Percentiles rank a stretch among this genome's conserved stretches.
Conservation (phyloP, 2,329 filamentous ascomycete species). For the Venturia aucupariae region DNA sequence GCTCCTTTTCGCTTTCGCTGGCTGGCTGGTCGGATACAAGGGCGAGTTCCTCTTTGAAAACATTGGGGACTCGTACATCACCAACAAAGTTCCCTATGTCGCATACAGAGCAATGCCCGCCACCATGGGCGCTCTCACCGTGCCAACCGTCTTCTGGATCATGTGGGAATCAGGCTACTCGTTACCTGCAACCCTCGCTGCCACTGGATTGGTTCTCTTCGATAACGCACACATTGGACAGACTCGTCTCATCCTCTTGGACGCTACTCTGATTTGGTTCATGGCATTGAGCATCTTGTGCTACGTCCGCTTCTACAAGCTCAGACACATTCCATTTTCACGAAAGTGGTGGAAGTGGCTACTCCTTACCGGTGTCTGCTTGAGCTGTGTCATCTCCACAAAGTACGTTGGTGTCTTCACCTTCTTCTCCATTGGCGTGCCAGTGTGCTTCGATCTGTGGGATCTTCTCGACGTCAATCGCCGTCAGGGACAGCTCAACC, state of each 20-base stretch:
- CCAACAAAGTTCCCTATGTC: conserved; percentile 94
- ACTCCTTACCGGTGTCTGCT: conserved; percentile 81
- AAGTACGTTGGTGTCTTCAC: conserved; percentile 97
- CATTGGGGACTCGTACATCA: conserved; percentile 96
- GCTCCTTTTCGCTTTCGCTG: conserved; percentile 91
- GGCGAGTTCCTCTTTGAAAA: conserved; percentile 98
- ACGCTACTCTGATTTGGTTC: conserved; percentile 86
- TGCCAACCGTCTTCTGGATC: conserved; percentile 89
- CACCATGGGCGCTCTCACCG: conserved; percentile 81
- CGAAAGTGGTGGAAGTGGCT: conserved; percentile 99
- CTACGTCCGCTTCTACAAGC: conserved; percentile 97
- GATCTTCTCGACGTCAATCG: conserved; percentile 85
- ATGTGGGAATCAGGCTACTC: conserved; percentile 99
- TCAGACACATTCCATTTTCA: conserved; percentile 78
- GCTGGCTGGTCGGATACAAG: conserved; percentile 96
- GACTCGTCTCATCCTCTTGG: conserved; percentile 87
- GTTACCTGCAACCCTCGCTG: conserved; percentile 80
- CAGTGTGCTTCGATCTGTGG: conserved; percentile 92
- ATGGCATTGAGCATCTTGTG: conserved; percentile 91
- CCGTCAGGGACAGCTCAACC: conserved; percentile 65
- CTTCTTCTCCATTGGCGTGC: conserved; percentile 92
- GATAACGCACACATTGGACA: conserved; percentile 98
- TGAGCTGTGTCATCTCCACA: conserved; percentile 96
- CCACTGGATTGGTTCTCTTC: conserved; percentile 77
- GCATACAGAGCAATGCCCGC: conserved; percentile 91